These are phyloP conservation scores for Saccharomyces hybrid DNA, from an alignment of 1,139 yeast genomes.

Conservation along the genomic window DNA sequence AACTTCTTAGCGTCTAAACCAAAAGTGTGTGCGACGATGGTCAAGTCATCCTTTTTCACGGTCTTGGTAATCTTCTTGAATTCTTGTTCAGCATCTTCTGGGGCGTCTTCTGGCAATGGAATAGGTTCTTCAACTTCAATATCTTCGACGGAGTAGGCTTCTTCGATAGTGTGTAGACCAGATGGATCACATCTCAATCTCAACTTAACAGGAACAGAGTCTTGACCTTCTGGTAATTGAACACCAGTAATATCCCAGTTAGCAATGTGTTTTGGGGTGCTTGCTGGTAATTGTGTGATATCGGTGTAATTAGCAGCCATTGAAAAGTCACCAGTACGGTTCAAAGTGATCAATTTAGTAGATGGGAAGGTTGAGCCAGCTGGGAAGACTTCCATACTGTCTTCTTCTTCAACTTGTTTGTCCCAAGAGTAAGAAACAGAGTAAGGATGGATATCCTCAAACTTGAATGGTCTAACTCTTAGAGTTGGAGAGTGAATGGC, in stretches of 20 bases:
- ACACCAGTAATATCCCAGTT: conserved; percentile 85
- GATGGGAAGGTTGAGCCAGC: conserved; percentile 86
- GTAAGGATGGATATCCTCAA: too few relatives aligned
- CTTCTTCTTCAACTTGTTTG: too few relatives aligned
- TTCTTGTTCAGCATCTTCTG: conserved; percentile 68
- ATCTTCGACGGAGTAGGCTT: conserved; percentile 92
- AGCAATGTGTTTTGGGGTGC: conserved; percentile 60
- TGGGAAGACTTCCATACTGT: conserved; percentile 93
- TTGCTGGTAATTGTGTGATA: conserved; percentile 62
- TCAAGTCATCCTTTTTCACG: conserved; percentile 80
- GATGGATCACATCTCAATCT: conserved; percentile 95
- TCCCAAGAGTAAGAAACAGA: too few relatives aligned
- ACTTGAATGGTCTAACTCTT: too few relatives aligned
- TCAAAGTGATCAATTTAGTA: conserved; percentile 86
- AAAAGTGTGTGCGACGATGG: conserved; percentile 49
- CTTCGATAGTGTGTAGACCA: conserved; percentile 86
- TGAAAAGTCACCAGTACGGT: conserved; percentile 81
- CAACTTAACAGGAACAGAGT: conserved; percentile 76
- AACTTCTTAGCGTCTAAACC: conserved; percentile 56
- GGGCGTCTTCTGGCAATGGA: conserved; percentile 45
- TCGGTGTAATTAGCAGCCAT: conserved; percentile 80
- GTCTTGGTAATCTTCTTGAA: conserved; percentile 85
- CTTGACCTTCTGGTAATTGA: conserved; percentile 64
- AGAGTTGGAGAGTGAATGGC: too few relatives aligned
- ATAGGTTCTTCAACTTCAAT: conserved; percentile 79